These are phyloP conservation scores for Aphanomyces cochlioides DNA, from an alignment of 352 stramenopile genomes.

Conservation along the genomic window DNA sequence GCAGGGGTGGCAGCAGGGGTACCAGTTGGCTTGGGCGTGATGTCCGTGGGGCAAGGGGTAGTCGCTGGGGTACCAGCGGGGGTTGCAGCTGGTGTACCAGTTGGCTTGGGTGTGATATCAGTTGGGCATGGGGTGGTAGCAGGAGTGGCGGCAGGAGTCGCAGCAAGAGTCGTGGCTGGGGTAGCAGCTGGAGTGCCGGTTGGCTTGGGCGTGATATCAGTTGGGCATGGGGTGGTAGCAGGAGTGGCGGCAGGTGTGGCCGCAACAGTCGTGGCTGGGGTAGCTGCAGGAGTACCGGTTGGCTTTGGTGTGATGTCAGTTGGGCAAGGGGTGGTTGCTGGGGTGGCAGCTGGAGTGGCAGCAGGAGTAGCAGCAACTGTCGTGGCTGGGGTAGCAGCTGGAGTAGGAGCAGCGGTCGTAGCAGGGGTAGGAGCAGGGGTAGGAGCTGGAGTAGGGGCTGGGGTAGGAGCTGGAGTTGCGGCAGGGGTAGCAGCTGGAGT, in stretches of 20 bases:
- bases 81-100: not conserved
- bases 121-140: not conserved
- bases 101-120: not conserved
- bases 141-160: not conserved
- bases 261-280: too few relatives aligned
- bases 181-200: not conserved
- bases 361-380: too few relatives aligned
- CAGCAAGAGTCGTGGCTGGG: too few relatives aligned
- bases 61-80: too few relatives aligned
- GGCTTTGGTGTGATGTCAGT: not conserved
- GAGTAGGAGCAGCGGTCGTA: too few relatives aligned
- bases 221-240: not conserved
- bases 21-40: not conserved
- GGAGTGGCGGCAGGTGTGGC: not conserved
- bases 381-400: too few relatives aligned
- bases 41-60: not conserved
- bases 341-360: not conserved
- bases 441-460: too few relatives aligned
- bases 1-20: not conserved
- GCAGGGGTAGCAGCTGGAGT: too few relatives aligned
- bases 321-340: not conserved
- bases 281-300: not conserved
- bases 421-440: too few relatives aligned
- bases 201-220: not conserved
- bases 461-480: too few relatives aligned